Conservation (phyloP, 2,329 filamentous ascomycete species). For the Daldinia eschscholtzii region DNA sequence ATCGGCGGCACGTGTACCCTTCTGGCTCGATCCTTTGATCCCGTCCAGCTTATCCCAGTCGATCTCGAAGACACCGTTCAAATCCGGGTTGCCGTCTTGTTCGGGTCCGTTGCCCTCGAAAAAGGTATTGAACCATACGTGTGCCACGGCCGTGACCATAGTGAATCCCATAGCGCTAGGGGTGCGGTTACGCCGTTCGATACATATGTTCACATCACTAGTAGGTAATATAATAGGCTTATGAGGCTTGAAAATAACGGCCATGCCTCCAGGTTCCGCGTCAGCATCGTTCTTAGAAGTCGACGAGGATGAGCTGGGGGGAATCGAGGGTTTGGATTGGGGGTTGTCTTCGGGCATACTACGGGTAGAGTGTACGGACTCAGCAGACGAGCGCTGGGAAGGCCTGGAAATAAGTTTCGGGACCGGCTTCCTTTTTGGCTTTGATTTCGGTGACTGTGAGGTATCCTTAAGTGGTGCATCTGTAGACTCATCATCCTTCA, state of each 20-base stretch:
- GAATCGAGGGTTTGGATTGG: slow-evolving; percentile 26
- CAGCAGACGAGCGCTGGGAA: slow-evolving; percentile 29
- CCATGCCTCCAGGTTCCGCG: slow-evolving; percentile 72
- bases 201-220: slow-evolving; percentile 89
- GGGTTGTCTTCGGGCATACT: slow-evolving; percentile 20
- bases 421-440: slow-evolving; percentile 34
- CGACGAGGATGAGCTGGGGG: slow-evolving; percentile 40
- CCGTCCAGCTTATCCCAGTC: slow-evolving; percentile 84
- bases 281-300: slow-evolving; percentile 51
- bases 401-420: slow-evolving; percentile 44
- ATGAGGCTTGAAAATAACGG: slow-evolving; percentile 81
- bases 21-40: slow-evolving; percentile 88
- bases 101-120: slow-evolving; percentile 88
- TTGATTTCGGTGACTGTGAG: slow-evolving; percentile 29
- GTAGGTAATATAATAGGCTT: slow-evolving; percentile 78
- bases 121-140: slow-evolving; percentile 96
- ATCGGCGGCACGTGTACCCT: slow-evolving; percentile 86
- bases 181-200: slow-evolving; percentile 87
- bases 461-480: slow-evolving; percentile 25
- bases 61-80: slow-evolving; percentile 73
- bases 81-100: slow-evolving; percentile 72
- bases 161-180: slow-evolving; percentile 82
- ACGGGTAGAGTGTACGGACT: slow-evolving; percentile 21
- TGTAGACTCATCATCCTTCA: slow-evolving; percentile 25
- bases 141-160: slow-evolving; percentile 92